A percentile compares a stretch with the other conserved stretches of the same genome.
Conservation (phyloP, 306 rosid species). For the Quercus rubra region DNA sequence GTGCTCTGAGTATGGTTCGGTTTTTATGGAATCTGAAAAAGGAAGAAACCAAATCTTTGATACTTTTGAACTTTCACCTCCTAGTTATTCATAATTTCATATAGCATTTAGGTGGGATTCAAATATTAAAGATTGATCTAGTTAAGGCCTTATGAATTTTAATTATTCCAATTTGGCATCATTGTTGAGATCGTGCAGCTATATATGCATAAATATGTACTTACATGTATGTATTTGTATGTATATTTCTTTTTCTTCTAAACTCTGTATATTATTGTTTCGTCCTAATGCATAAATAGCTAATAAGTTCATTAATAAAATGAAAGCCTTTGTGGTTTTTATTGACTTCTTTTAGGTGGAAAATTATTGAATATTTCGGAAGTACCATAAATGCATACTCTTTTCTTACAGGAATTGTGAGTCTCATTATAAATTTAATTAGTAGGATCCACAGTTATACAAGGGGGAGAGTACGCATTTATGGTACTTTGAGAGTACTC, state of each 20-base stretch:
- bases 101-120: slow-evolving; percentile 58
- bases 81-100: slow-evolving; percentile 48
- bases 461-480: too few species aligned
- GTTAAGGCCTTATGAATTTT: too few species aligned
- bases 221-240: background rate
- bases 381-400: too few species aligned
- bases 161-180: background rate
- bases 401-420: too few species aligned
- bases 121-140: background rate
- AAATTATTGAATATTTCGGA: too few species aligned
- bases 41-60: slow-evolving; percentile 66
- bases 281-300: slow-evolving; percentile 50
- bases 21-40: slow-evolving; percentile 58
- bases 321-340: slow-evolving; percentile 59
- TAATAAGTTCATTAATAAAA: slow-evolving; percentile 52
- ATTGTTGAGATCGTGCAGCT: slow-evolving; percentile 1
- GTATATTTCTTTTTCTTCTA: background rate
- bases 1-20: slow-evolving; percentile 52
- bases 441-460: too few species aligned
- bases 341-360: slow-evolving; percentile 29
- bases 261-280: background rate
- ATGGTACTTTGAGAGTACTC: too few species aligned
- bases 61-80: slow-evolving; percentile 67
- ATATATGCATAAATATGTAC: background rate
- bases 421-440: too few species aligned